Base-by-base conservation (phyloP, 2,329 filamentous ascomycete species). In the Ophiosphaerella narmari region DNA sequence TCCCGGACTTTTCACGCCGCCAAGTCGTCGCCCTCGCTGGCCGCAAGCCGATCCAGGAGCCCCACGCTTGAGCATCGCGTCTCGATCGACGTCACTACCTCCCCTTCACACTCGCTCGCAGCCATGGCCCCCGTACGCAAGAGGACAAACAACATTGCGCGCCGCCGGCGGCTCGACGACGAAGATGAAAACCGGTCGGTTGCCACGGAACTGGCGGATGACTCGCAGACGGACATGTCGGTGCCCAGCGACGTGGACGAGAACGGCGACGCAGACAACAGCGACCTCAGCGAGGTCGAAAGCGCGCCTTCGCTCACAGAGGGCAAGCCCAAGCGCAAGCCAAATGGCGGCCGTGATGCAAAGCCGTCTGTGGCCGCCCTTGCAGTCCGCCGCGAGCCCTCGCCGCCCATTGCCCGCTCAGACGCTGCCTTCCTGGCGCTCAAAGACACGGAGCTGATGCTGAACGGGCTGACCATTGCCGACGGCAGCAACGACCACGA, bases 211-310 rank as follows among this genome's bases (percentile, higher is more conserved):
- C 59, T 81, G 48, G 80, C 82, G 43, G 83, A 85, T 59, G 84
- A 86, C 67, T 86, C 84, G 35, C 74, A 85, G 72, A 87, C 83
- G 68, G 85, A 86, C 67, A 80, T 77, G 33, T 86, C 84, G 11
- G 73, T 78, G 18, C 75, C 79, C 55, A 86, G 78, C 60, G 81
- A 84, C 53, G 75, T 76, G 39, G 82, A 84, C 43, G 81, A 82
- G 48, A 80, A 85, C 55, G 82, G 78, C 48, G 82, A 83, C 64
- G 79, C 74, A n/a, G 82, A 84, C 67, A 80, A 79, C 56, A 84
- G 80, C 63, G 82, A 85, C 63, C 74, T 78, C 43, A 84, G 80
- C 60, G 82, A 82, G 34, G 71, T 76, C 46, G 80, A 81, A 54
- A 72, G 69, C 43, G 68, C 72, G 13, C 63, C 67, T 12, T 68